Evolutionary conservation across 202 grass and related monocot genomes (phyloP).

Genomic region (Hordeum pubiflorum): DNA sequence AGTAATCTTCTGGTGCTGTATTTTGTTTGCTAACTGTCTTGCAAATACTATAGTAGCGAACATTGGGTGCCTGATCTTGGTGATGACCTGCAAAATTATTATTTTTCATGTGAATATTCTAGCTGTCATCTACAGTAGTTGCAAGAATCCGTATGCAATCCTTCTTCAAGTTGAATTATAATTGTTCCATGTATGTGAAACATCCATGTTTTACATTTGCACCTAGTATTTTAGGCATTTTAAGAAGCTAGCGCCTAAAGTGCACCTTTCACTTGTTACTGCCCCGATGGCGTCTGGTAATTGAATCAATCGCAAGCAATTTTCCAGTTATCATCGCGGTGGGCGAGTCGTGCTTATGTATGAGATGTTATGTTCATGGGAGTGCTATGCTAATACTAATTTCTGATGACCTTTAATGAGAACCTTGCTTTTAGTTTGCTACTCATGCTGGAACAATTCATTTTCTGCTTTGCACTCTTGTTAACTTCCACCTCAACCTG

Average conservation of each 20-base stretch:
- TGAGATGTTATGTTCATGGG: constrained; percentile 5
- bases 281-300: not conserved
- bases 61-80: not conserved
- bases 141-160: not conserved
- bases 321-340: not conserved
- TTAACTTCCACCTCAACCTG: constrained; percentile 9
- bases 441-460: constrained; percentile 12
- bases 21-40: not conserved
- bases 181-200: not conserved
- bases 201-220: not conserved
- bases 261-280: not conserved
- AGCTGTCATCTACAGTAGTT: not conserved
- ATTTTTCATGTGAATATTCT: not conserved
- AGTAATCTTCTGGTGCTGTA: not conserved
- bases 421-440: not conserved
- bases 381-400: constrained; percentile 1
- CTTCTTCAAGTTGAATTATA: not conserved
- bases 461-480: constrained; percentile 6
- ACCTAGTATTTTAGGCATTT: not conserved
- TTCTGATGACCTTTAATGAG: constrained; percentile 1
- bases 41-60: constrained; percentile 1
- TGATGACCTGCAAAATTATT: not conserved
- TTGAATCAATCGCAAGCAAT: constrained; percentile 4
- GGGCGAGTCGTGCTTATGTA: not conserved
- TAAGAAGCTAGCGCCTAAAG: not conserved